A percentile compares a stretch with the other conserved stretches of the same genome.
These are phyloP conservation scores for Sarocladiaceae sp. DNA, from an alignment of 2,329 filamentous ascomycete genomes.

Conservation along the genomic window DNA sequence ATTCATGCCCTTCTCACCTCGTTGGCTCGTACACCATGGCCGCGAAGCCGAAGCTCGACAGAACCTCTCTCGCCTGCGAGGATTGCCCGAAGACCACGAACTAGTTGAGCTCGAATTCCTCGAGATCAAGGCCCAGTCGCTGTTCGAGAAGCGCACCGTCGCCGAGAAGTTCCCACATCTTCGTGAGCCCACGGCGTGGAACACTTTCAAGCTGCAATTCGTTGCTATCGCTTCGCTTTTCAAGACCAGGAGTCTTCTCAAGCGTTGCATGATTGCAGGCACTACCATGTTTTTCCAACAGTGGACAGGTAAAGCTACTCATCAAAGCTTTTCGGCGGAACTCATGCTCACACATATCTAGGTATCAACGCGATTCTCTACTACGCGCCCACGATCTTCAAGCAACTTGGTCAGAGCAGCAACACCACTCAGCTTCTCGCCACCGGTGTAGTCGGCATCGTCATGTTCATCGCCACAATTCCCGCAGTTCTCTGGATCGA, in stretches of 20 bases:
- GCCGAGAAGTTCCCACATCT: slow-evolving; percentile 65
- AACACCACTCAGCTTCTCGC: slow-evolving; percentile 56
- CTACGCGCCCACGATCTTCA: slow-evolving; percentile 69
- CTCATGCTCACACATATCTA: slow-evolving; percentile 17
- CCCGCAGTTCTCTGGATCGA: slow-evolving; percentile 65
- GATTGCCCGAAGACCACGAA: slow-evolving; percentile 57
- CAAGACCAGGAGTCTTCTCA: slow-evolving; percentile 61
- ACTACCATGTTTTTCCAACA: slow-evolving; percentile 59
- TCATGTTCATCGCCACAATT: slow-evolving; percentile 65
- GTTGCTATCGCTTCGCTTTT: slow-evolving; percentile 63
- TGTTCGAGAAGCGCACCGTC: slow-evolving; percentile 70
- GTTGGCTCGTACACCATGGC: slow-evolving; percentile 69
- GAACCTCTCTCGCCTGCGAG: slow-evolving; percentile 61
- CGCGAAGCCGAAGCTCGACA: slow-evolving; percentile 64
- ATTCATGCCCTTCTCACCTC: slow-evolving; percentile 75
- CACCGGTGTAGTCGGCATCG: slow-evolving; percentile 67
- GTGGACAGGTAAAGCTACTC: slow-evolving; percentile 14
- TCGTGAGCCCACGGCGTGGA: slow-evolving; percentile 54
- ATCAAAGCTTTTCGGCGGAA: too few species aligned
- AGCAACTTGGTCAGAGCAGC: slow-evolving; percentile 53
- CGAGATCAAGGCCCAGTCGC: slow-evolving; percentile 75
- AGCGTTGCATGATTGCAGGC: slow-evolving; percentile 59
- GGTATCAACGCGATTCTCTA: slow-evolving; percentile 61
- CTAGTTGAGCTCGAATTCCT: slow-evolving; percentile 71
- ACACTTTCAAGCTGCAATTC: slow-evolving; percentile 65